Conservation (phyloP, 2,329 filamentous ascomycete genomes). For the Celoporthe dispersa region DNA sequence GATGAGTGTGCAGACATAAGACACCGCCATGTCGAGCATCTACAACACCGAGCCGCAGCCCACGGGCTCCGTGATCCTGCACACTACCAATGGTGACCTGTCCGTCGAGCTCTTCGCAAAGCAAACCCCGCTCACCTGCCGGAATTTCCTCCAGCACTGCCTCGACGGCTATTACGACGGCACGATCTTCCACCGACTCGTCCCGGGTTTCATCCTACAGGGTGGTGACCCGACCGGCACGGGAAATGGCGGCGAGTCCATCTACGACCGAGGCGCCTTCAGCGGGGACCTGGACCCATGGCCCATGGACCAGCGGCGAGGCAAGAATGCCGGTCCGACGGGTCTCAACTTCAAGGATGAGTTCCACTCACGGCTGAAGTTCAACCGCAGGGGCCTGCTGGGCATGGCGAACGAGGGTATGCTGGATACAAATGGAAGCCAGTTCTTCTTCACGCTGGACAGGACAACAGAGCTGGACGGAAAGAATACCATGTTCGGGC, state of each 20-base stretch:
- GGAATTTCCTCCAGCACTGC: constrained; percentile 94
- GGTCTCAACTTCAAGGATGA: constrained; percentile 78
- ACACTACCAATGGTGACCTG: constrained; percentile 88
- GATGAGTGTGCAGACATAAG: neutral
- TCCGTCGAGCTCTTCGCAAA: constrained; percentile 93
- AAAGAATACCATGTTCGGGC: constrained; percentile 91
- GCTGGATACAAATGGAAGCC: constrained; percentile 83
- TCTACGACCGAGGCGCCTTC: constrained; percentile 83
- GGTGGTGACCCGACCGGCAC: constrained; percentile 94
- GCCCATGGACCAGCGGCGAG: constrained; percentile 69
- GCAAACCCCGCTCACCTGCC: constrained; percentile 86
- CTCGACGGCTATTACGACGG: constrained; percentile 94
- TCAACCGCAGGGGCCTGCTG: constrained; percentile 85
- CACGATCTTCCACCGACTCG: constrained; percentile 91
- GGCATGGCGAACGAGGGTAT: constrained; percentile 93
- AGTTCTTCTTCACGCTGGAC: constrained; percentile 94
- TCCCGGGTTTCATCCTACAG: constrained; percentile 91
- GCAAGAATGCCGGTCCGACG: constrained; percentile 61
- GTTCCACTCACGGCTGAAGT: constrained; percentile 89
- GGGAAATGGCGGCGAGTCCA: constrained; percentile 87
- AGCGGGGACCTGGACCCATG: constrained; percentile 73
- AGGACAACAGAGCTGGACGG: constrained; percentile 83
- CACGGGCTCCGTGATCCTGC: constrained; percentile 86
- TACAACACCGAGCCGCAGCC: constrained; percentile 96
- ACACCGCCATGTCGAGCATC: constrained; percentile 73